Evolutionary conservation across 2,329 filamentous ascomycete genomes (phyloP).

Genomic region (Dactylellina haptotyla): DNA sequence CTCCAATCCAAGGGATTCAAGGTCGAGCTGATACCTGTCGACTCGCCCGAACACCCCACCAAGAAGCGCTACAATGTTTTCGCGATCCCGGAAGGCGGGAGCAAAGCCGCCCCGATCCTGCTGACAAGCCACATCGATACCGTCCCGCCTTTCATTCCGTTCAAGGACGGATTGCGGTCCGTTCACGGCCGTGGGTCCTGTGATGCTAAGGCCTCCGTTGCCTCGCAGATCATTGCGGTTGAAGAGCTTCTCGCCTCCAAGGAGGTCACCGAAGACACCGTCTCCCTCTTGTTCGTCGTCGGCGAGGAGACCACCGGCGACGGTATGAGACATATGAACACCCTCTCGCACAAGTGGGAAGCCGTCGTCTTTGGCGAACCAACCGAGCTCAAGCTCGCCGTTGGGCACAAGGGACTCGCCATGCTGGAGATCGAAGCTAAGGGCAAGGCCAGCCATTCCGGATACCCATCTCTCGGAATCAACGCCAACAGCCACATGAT

Average conservation of each 20-base stretch:
- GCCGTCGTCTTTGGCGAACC: constrained; percentile 92
- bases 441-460: constrained; percentile 85
- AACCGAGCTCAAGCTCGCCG: constrained; percentile 85
- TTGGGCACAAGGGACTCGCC: constrained; percentile 89
- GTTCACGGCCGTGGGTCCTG: constrained; percentile 80
- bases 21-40: constrained; percentile 69
- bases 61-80: constrained; percentile 77
- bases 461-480: constrained; percentile 89
- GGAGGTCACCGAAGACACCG: constrained; percentile 63
- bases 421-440: constrained; percentile 73
- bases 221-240: constrained; percentile 77
- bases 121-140: constrained; percentile 84
- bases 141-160: constrained; percentile 77
- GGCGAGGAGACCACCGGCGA: constrained; percentile 84
- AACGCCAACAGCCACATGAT: constrained; percentile 85
- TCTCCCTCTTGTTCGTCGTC: constrained; percentile 75
- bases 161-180: constrained; percentile 64
- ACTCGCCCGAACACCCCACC: constrained; percentile 55
- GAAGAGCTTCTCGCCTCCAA: constrained; percentile 65
- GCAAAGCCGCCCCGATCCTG: constrained; percentile 70
- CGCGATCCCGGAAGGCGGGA: constrained; percentile 69
- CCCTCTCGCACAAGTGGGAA: constrained; percentile 67
- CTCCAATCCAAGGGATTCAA: constrained; percentile 71
- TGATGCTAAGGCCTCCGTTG: constrained; percentile 76
- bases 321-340: constrained; percentile 74